These are phyloP conservation scores for Rehmannia glutinosa DNA, from an alignment of 257 asterid genomes.

Conservation along the genomic window DNA sequence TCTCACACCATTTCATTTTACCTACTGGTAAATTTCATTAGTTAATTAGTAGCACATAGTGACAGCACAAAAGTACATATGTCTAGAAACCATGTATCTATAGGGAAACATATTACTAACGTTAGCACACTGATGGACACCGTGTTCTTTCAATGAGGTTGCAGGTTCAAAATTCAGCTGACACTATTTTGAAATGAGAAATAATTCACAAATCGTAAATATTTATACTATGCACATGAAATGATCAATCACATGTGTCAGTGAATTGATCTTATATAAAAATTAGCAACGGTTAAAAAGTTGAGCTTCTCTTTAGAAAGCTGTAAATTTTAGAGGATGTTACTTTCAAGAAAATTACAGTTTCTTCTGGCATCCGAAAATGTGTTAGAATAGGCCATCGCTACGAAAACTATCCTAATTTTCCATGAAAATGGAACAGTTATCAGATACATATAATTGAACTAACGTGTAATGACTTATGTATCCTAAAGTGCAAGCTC, in stretches of 20 bases:
- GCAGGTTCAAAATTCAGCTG: background rate
- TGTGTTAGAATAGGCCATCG: background rate
- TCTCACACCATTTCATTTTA: background rate
- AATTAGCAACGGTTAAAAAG: background rate
- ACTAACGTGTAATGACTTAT: background rate
- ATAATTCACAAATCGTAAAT: background rate
- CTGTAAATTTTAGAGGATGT: background rate
- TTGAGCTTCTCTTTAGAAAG: constrained; percentile 3
- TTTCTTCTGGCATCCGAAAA: background rate
- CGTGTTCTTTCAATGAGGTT: background rate
- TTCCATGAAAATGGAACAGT: background rate
- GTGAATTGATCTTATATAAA: background rate
- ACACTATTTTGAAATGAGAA: background rate
- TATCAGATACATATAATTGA: background rate
- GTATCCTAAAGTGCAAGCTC: background rate
- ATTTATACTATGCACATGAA: background rate
- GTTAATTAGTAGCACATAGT: background rate
- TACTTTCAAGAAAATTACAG: background rate
- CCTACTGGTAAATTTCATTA: background rate
- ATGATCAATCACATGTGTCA: background rate
- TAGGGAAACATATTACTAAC: background rate
- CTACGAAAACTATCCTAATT: background rate
- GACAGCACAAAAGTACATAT: background rate
- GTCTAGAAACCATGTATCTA: background rate
- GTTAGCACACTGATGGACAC: background rate